These are phyloP conservation scores for Podaxis sp. DNA, from an alignment of 768 basidiomycete species.

Conservation along the genomic window DNA sequence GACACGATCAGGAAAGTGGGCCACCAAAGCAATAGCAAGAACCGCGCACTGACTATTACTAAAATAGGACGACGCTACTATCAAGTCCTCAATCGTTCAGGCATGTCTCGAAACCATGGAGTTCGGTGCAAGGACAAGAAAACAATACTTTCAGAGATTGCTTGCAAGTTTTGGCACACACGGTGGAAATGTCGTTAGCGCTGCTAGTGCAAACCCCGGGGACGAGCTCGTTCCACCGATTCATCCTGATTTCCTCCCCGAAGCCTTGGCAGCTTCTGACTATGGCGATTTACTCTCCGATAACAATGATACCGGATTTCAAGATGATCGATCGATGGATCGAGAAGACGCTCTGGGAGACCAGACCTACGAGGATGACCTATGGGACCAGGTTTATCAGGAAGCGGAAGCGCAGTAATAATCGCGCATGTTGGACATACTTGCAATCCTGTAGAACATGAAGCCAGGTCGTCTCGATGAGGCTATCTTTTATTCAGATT, in stretches of 20 bases:
- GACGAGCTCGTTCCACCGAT: neutral
- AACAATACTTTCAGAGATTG: conserved; percentile 39
- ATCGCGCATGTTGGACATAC: neutral
- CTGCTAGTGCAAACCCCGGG: neutral
- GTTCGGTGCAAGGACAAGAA: conserved; percentile 30
- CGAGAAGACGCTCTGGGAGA: conserved; percentile 31
- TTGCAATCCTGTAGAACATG: too few species aligned
- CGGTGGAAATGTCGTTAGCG: neutral
- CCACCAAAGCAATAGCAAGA: neutral
- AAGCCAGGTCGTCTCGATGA: too few species aligned
- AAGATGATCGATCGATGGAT: conserved; percentile 44
- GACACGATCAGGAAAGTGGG: conserved; percentile 39
- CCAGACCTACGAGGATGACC: conserved; percentile 33
- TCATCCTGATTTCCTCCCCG: neutral
- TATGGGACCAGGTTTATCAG: conserved; percentile 32
- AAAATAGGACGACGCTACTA: conserved; percentile 25
- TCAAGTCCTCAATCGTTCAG: conserved; percentile 37
- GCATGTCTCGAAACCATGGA: conserved; percentile 50
- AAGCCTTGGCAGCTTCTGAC: conserved; percentile 20
- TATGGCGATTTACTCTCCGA: conserved; percentile 23
- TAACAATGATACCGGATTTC: conserved; percentile 29
- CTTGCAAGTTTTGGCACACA: conserved; percentile 10
- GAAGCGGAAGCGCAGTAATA: neutral
- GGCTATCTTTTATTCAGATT: too few species aligned
- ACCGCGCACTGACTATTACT: neutral